Base-by-base conservation (phyloP, 1,284 basidiomycete genomes). In the Tilletia walkeri region DNA sequence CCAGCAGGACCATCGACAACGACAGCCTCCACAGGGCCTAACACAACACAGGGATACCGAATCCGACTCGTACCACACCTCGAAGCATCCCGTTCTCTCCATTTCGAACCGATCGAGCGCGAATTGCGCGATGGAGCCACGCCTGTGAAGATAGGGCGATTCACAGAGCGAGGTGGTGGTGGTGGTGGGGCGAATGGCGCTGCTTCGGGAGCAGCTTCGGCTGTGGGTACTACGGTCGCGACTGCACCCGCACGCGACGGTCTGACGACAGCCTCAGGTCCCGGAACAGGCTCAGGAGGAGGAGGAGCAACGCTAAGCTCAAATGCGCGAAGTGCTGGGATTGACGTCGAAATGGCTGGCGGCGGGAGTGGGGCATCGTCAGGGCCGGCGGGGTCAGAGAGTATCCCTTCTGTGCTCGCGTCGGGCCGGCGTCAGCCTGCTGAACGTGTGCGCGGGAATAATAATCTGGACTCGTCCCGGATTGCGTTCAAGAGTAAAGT, bases 401-500 rank as follows among this genome's bases (percentile, higher is more conserved):
- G 89, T 91, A 39, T 85, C 90, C 54, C 89, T 88, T 41, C 89
- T 90, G 38, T 18, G 12, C 36, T n/a, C 59, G 30, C 59, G 30
- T 41, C 34, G 36, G 36, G 59, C 12, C 34, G 59, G 3, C 59
- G 59, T 5, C 59, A 39, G 12, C 75, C 75, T 3, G 73, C 72
- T 30, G 77, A 79, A 59, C 76, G 76, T 9, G 89, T 69, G 36
- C 75, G 77, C 7, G 77, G 76, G 7, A 34, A n/a, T 36, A 48
- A 34, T 12, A 73, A 79, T 47, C 72, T 78, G 61, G 80, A 80
- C 47, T 78, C 79, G 20, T 74, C 75, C 10, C 73, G 80, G 9
- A 75, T 98, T 65, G 94, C 95, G 0, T 99, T 99, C 88, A 93
- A 93, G 85, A 91, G 89, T 84, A 98, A 98, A 84, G 95, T 98